Evolutionary conservation across 1,139 yeast genomes (phyloP).

Genomic region (Wickerhamiella pararugosa): DNA sequence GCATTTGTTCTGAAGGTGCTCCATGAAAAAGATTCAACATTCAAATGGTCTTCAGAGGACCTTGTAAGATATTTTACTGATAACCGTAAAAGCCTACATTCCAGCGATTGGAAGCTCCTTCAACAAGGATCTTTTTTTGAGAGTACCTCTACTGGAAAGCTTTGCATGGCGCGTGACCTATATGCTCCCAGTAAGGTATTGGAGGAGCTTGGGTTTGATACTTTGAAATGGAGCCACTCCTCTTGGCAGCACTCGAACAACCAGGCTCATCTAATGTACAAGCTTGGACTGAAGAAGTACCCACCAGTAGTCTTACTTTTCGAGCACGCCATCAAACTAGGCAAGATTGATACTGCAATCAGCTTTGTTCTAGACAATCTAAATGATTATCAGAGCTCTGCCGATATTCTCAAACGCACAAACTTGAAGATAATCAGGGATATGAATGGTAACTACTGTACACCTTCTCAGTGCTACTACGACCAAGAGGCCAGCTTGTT

Average conservation of each 20-base stretch:
- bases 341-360: conserved; percentile 16
- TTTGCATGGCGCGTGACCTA: conserved; percentile 17
- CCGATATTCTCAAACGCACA: conserved; percentile 10
- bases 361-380: conserved; percentile 20
- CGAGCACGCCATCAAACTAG: conserved; percentile 10
- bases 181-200: conserved; percentile 24
- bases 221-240: conserved; percentile 20
- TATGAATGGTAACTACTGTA: conserved; percentile 8
- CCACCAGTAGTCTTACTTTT: conserved; percentile 21
- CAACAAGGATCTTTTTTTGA: conserved; percentile 21
- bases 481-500: conserved; percentile 19
- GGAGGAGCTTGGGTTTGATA: conserved; percentile 20
- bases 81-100: conserved; percentile 18
- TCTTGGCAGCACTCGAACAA: conserved; percentile 20
- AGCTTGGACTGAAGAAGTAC: conserved; percentile 21
- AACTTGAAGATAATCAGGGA: conserved; percentile 18
- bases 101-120: conserved; percentile 23
- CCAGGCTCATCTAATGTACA: conserved; percentile 21
- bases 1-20: conserved; percentile 26
- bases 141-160: conserved; percentile 11
- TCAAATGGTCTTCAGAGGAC: conserved; percentile 27
- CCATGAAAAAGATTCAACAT: conserved; percentile 17
- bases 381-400: conserved; percentile 17
- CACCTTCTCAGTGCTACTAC: conserved; percentile 21
- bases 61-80: conserved; percentile 24